Evolutionary conservation across 306 rosid species (phyloP), one percentile per base, ranked within the genome.

Genomic region (Corylus avellana): DNA sequence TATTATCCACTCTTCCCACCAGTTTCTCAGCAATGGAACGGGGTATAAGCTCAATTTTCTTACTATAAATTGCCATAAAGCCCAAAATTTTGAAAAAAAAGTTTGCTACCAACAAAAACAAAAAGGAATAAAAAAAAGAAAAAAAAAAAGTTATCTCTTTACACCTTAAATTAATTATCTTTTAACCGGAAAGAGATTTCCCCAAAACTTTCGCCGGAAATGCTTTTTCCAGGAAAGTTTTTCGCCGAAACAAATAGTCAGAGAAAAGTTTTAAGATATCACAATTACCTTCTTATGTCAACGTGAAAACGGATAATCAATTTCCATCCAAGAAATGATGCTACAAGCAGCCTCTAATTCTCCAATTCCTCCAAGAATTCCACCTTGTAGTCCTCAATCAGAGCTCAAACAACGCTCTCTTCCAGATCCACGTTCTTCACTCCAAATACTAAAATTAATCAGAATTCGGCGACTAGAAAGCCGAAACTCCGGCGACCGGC

Each of bases 401-500:
- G 51, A 77, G 72, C 70, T 55, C 77, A 20, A 13, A 12, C n/a
- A 18, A 72, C 63, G 9, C 62, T 68, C 14, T 17, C 27, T 63
- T 4, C 72, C 78, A 61, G 85, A 85, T 89, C 89, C 77, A 49
- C 47, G 74, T 50, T 37, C 54, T 63, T 49, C 75, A 8, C 47
- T 78, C 70, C 75, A 78, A 75, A 74, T 73, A 51, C 70, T 18
- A 49, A 76, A 71, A 48, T 44, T 53, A 82, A 78, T 66, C 37
- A 70, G 29, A 51, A 37, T 16, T 46, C 67, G 8, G 29, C 49
- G 7, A 27, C 53, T 37, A 55, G 10, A 2, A 18, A 0, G 13
- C 18, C 17, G 12, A 9, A 6, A 77, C 76, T 47, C 88, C 92
- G 93, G 90, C 89, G 79, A 37, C 82, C 86, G 86, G 84, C 74